These are phyloP conservation scores for Sedum album DNA, from an alignment of 164 flowering plant genomes.

Conservation along the genomic window DNA sequence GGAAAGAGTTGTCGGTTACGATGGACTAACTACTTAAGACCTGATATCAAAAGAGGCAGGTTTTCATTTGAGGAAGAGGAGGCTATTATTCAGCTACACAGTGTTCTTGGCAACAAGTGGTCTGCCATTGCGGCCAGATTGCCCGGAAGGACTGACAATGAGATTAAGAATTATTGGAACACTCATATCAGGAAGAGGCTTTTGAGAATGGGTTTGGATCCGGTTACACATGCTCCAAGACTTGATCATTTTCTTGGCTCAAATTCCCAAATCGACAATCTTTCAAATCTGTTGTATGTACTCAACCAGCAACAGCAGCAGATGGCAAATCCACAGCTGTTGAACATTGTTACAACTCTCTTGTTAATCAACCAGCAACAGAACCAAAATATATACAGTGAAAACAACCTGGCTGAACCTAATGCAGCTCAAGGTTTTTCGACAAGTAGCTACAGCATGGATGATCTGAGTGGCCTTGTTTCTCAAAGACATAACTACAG, in stretches of 20 bases:
- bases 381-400: not conserved
- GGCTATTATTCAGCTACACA: not conserved
- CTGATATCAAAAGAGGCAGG: not conserved
- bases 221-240: not conserved
- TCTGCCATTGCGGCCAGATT: not conserved
- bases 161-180: not conserved
- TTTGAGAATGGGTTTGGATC: not conserved
- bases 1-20: not conserved
- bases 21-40: not conserved
- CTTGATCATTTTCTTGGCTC: not conserved
- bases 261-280: not conserved
- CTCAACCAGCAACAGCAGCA: constrained; percentile 3
- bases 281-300: not conserved
- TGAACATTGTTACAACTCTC: not conserved
- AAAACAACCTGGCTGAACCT: not conserved
- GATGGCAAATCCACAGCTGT: not conserved
- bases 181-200: not conserved
- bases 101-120: not conserved
- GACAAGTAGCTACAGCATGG: not conserved
- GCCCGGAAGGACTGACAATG: not conserved
- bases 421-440: not conserved
- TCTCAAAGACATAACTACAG: not conserved
- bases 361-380: not conserved
- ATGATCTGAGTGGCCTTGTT: not conserved
- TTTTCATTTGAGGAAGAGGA: not conserved